phyloP scores from a whole-genome alignment of 2,329 filamentous ascomycete genomes.

The Lasiodiplodia sp. region DNA sequence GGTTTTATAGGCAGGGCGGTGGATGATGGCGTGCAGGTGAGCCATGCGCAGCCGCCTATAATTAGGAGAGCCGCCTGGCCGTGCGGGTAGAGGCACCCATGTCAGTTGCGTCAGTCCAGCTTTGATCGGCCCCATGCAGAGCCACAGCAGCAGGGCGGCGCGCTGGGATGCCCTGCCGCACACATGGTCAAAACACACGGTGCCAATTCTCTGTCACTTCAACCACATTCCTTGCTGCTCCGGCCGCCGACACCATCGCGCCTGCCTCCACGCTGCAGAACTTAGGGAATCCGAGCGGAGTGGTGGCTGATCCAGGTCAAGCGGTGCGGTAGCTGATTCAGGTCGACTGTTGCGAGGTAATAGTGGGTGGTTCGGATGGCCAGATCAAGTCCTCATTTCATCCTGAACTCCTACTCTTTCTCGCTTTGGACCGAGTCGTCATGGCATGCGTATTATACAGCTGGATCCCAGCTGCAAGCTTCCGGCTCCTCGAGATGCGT shows the following conservation, averaged over 20 bases:
- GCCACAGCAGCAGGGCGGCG: too few species aligned
- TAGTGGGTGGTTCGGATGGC: not conserved
- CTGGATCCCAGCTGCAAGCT: not conserved
- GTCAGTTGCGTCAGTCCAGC: too few species aligned
- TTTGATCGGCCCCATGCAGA: too few species aligned
- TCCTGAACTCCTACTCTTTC: not conserved
- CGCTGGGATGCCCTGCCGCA: not conserved
- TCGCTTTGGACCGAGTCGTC: slow-evolving; percentile 15
- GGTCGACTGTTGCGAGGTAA: not conserved
- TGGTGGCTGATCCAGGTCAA: too few species aligned
- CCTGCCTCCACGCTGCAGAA: slow-evolving; percentile 11
- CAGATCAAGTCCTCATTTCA: not conserved
- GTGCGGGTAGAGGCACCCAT: too few species aligned
- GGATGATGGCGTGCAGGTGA: not conserved
- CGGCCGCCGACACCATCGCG: slow-evolving; percentile 26
- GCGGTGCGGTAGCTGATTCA: not conserved
- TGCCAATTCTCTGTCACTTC: slow-evolving; percentile 23
- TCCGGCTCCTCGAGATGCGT: not conserved
- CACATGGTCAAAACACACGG: slow-evolving; percentile 16
- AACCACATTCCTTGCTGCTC: slow-evolving; percentile 24
- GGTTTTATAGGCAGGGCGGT: slow-evolving; percentile 17
- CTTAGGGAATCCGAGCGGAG: not conserved
- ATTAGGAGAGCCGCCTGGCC: not conserved
- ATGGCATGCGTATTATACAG: slow-evolving; percentile 12
- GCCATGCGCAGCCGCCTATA: not conserved